Percentiles rank a stretch among this genome's conserved stretches.
phyloP scores from a whole-genome alignment of 2,329 filamentous ascomycete genomes.

The Diaporthe sp. region DNA sequence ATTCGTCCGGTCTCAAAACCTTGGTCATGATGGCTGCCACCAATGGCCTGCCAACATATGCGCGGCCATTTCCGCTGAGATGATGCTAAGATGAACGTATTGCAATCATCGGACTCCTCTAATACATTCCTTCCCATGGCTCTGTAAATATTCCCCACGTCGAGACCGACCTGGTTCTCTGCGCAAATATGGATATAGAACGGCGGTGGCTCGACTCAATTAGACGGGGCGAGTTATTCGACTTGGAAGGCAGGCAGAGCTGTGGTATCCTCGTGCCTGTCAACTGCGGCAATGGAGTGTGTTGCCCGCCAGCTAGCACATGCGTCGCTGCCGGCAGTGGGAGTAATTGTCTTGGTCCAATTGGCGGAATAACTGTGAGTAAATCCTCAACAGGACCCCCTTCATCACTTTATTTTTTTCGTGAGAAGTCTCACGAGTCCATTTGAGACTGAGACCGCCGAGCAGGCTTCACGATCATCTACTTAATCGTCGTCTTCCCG shows the following conservation, averaged over 20 bases:
- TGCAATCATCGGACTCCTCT: constrained; percentile 20
- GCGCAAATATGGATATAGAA: constrained; percentile 10
- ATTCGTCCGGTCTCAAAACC: constrained; percentile 22
- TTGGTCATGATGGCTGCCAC: constrained; percentile 8
- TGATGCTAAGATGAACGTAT: constrained; percentile 21
- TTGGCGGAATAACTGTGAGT: constrained; percentile 21
- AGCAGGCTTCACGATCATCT: background rate
- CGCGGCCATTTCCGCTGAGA: constrained; percentile 21
- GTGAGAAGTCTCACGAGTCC: background rate
- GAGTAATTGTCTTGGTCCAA: background rate
- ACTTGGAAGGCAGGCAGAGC: constrained; percentile 8
- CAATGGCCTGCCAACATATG: constrained; percentile 25
- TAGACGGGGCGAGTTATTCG: background rate
- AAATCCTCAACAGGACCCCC: too few relatives aligned
- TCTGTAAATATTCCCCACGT: background rate
- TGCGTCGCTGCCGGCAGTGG: constrained; percentile 14
- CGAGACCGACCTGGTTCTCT: constrained; percentile 13
- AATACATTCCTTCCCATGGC: constrained; percentile 1
- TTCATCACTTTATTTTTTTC: too few relatives aligned
- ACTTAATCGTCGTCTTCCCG: background rate
- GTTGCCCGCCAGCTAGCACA: constrained; percentile 19
- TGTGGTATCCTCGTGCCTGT: constrained; percentile 3
- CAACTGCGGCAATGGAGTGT: constrained; percentile 24
- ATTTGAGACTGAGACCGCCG: background rate
- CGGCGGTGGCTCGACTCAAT: background rate